Conservation (phyloP, 306 rosid species). For the Myrica gale region DNA sequence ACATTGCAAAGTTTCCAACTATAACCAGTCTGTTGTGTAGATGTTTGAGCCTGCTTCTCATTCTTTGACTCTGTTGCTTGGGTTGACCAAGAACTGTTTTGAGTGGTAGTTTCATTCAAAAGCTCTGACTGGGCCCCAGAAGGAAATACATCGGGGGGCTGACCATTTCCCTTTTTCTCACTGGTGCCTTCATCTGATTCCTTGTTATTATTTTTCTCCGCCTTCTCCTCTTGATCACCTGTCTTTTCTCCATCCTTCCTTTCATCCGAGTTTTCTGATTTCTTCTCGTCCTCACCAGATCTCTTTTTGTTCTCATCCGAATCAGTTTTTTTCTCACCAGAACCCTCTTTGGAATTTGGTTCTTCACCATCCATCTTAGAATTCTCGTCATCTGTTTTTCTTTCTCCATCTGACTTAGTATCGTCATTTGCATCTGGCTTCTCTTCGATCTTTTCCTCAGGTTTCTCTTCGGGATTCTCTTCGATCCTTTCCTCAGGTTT, state of each 20-base stretch:
- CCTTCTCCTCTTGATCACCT: slow-evolving; percentile 44
- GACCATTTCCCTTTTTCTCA: slow-evolving; percentile 50
- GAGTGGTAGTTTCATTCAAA: slow-evolving; percentile 63
- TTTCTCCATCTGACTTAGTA: slow-evolving; percentile 14
- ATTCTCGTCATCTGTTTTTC: slow-evolving; percentile 30
- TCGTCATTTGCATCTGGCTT: slow-evolving; percentile 33
- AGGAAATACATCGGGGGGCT: slow-evolving; percentile 57
- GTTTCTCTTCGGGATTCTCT: slow-evolving; percentile 36
- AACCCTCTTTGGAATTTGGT: slow-evolving; percentile 27
- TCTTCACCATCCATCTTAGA: background rate
- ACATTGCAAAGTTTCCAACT: slow-evolving; percentile 84
- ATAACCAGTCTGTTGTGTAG: slow-evolving; percentile 45
- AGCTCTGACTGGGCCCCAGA: slow-evolving; percentile 82
- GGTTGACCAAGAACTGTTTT: slow-evolving; percentile 66
- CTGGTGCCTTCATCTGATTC: slow-evolving; percentile 43
- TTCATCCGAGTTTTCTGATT: slow-evolving; percentile 37
- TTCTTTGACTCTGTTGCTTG: slow-evolving; percentile 81
- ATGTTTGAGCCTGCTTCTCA: slow-evolving; percentile 67
- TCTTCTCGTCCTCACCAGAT: slow-evolving; percentile 49
- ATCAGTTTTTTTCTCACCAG: slow-evolving; percentile 43
- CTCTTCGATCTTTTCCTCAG: slow-evolving; percentile 32
- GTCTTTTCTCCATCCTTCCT: slow-evolving; percentile 28
- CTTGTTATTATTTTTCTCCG: slow-evolving; percentile 44
- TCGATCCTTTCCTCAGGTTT: slow-evolving; percentile 28
- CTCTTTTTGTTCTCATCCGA: slow-evolving; percentile 43